phyloP scores from a whole-genome alignment of 805 yeast genomes.

The Metschnikowia kunwiensis region DNA sequence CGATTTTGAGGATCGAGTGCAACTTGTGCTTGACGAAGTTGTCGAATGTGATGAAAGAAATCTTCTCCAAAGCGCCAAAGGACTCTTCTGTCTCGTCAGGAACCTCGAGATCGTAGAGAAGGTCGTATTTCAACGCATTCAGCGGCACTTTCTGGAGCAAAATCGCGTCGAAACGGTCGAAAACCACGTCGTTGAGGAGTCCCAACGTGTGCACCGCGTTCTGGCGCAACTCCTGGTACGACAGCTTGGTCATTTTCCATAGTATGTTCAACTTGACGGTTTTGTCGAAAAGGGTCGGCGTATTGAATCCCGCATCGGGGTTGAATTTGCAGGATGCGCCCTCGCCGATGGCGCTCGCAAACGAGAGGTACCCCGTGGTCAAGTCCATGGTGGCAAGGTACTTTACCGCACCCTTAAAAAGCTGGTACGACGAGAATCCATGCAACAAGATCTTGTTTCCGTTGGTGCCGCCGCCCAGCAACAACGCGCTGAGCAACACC shows the following conservation, averaged over 20 bases:
- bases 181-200: conserved; percentile 72
- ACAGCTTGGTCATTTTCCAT: conserved; percentile 72
- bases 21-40: conserved; percentile 61
- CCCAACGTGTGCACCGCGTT: conserved; percentile 67
- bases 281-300: conserved; percentile 76
- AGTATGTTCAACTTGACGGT: conserved; percentile 72
- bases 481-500: conserved; percentile 70
- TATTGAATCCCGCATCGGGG: conserved; percentile 55
- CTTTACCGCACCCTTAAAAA: conserved; percentile 83
- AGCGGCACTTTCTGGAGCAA: conserved; percentile 60
- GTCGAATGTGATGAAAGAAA: conserved; percentile 67
- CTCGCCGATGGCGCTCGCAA: conserved; percentile 55
- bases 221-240: conserved; percentile 58
- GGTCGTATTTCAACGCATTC: conserved; percentile 63
- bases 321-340: conserved; percentile 42
- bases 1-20: conserved; percentile 54
- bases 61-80: conserved; percentile 69
- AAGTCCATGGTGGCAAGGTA: conserved; percentile 81
- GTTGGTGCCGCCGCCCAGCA: conserved; percentile 76
- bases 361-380: conserved; percentile 59
- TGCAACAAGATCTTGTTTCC: conserved; percentile 76
- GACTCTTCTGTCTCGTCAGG: conserved; percentile 39
- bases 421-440: conserved; percentile 90
- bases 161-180: conserved; percentile 77
- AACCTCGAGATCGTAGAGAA: conserved; percentile 52